Base-by-base conservation (phyloP, 2,329 filamentous ascomycete genomes). In the Penicillium sp. region DNA sequence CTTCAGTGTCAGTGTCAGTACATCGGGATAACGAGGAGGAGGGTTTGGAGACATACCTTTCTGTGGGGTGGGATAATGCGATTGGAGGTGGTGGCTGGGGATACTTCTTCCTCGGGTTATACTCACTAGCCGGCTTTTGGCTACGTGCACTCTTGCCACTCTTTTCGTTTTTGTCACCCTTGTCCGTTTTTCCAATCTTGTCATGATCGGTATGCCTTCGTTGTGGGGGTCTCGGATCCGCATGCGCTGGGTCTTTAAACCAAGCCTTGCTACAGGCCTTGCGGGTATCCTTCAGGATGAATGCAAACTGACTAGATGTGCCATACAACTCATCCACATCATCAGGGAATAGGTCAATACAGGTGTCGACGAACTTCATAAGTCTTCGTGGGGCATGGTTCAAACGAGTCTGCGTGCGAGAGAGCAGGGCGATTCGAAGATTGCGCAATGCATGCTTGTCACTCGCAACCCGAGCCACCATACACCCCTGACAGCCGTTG, bases 401-500 rank as follows among this genome's bases (percentile, higher is more conserved):
- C 47, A 55, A 60, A 0, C 60, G 62, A 4, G 65, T 74, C 10
- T 64, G 58, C 4, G 68, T 74, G 21, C 71, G 72, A 50, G 72
- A 71, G 15, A 71, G 56, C 31, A 75, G 41, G 1, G 67, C 55
- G 1, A 65, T 54, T 1, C 73, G 68, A 12, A 78, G 60, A 43
- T 74, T 68, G 19, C 65, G 65, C 17, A 78, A 37, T 2, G 59
- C 59, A 2, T 60, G 41, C 4, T 67, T 63, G 48, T 73, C 59
- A 0, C 57, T 50, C 2, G 67, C 66, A 13, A 78, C 62, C 0
- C 71, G 65, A 7, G 69, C 63, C 10, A 78, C 42, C 49, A 77
- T 75, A 46, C 76, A 78, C 0, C 71, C 76, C 29, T 73, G 62
- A 57, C 76, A 78, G 9, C 58, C 50, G 48, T 75, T 71, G 21